These are phyloP conservation scores for Metschnikowia henanensis DNA, from an alignment of 805 yeast species.

Conservation along the genomic window DNA sequence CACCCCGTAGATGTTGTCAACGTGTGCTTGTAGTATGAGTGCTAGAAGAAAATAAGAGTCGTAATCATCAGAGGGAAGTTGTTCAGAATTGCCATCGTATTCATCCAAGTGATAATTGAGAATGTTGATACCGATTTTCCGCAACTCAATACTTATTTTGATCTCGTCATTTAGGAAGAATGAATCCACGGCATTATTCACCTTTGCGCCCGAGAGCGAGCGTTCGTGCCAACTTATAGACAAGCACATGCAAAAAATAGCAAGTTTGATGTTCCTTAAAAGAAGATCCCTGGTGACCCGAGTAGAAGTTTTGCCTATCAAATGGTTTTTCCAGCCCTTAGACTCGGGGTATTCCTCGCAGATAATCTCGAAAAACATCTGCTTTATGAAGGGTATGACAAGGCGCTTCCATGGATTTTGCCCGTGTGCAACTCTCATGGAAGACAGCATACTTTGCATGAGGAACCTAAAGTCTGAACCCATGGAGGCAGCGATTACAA, in stretches of 20 bases:
- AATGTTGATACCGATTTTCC: conserved; percentile 37
- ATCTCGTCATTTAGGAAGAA: conserved; percentile 25
- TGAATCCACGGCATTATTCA: conserved; percentile 17
- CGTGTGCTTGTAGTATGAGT: conserved; percentile 36
- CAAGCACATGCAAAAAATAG: conserved; percentile 17
- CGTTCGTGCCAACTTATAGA: conserved; percentile 15
- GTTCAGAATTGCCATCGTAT: conserved; percentile 30
- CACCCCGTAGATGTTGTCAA: conserved; percentile 39
- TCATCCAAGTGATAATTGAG: conserved; percentile 42
- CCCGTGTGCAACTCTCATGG: conserved; percentile 24
- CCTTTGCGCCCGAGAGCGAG: conserved; percentile 8
- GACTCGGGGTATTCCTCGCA: conserved; percentile 22
- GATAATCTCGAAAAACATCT: conserved; percentile 30
- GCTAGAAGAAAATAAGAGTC: conserved; percentile 34
- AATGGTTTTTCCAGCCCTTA: conserved; percentile 14
- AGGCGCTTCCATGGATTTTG: conserved; percentile 29
- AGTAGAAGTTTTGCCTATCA: conserved; percentile 7
- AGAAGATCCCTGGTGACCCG: conserved; percentile 12
- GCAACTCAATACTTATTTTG: conserved; percentile 30
- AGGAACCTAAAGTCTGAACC: conserved; percentile 20
- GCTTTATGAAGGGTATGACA: conserved; percentile 31
- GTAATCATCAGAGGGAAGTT: conserved; percentile 24
- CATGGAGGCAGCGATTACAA: conserved; percentile 23
- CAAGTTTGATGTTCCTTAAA: conserved; percentile 14
- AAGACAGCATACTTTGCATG: conserved; percentile 23